Base-by-base conservation (phyloP, 108 stramenopile genomes). In the Phaeodactylum tricornutum region DNA sequence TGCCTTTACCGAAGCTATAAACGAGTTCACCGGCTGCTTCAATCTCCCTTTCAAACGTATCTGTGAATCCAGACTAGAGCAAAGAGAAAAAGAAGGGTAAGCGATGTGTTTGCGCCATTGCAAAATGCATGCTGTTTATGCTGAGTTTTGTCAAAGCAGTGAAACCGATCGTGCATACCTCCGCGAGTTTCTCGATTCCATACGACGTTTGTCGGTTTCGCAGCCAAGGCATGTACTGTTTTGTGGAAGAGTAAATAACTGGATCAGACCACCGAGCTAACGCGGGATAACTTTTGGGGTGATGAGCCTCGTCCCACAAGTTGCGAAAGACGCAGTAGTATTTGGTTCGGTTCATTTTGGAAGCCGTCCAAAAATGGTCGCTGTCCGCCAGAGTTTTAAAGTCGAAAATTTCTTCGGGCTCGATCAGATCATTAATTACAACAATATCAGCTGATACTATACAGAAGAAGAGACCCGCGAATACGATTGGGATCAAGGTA, bases 251-350 rank as follows among this genome's bases (percentile, higher is more conserved):
- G 29, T 65, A 38, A 7, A 67, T 8, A 38, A 67, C 24, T 9
- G 66, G 66, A 5, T 50, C 35, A 41, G 57, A 51, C 47, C 50
- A 67, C 28, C 47, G 31, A 9, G 72, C 47, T 21, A 28, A 29
- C 24, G 27, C 25, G 23, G 73, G 73, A 54, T 61, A 74, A 24
- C 68, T 57, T 8, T 41, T 39, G 1, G 73, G 73, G 31, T 74
- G 73, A 9, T 67, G 47, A 34, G 57, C 32, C 16, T 36, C 24
- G 29, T 33, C 65, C 73, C 73, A 74, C 34, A 57, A 60, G 26
- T 53, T 53, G 4, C 73, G 73, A 60, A 74, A 67, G 48, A 62
- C 64, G 49, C 73, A 74, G 31, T 67, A 61, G 29, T 68, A 74
- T 32, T 58, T 47, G 12, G 50, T 52, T 2, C 17, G 20, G 21